phyloP scores from a whole-genome alignment of 2,329 filamentous ascomycete genomes.

The Pyrenophora tritici-repentis region DNA sequence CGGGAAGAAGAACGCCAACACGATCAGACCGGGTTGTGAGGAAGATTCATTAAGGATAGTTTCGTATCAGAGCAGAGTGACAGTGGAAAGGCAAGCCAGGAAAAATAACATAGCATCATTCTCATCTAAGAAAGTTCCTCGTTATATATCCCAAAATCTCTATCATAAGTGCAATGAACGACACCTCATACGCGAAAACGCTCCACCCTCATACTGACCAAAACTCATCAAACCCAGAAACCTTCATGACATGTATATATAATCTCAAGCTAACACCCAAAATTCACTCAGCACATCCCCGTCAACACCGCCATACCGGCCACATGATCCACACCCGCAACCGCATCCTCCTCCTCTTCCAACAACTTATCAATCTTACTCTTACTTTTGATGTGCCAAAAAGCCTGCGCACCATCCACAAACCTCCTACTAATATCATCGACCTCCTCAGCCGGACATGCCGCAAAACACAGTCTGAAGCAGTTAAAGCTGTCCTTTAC shows the following conservation, averaged over 20 bases:
- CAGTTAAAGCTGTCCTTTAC: conserved; percentile 69
- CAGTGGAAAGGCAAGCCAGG: too few relatives aligned
- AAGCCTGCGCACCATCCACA: conserved; percentile 69
- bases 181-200: too few relatives aligned
- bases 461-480: conserved; percentile 82
- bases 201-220: too few relatives aligned
- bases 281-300: conserved; percentile 32
- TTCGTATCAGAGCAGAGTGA: too few relatives aligned
- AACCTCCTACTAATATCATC: conserved; percentile 66
- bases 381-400: conserved; percentile 75
- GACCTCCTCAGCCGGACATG: conserved; percentile 74
- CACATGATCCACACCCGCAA: conserved; percentile 18
- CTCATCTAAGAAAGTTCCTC: too few relatives aligned
- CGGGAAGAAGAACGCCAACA: too few relatives aligned
- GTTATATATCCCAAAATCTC: too few relatives aligned
- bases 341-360: conserved; percentile 42
- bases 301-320: conserved; percentile 38
- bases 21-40: too few relatives aligned
- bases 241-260: not conserved
- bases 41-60: too few relatives aligned
- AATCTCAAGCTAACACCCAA: not conserved
- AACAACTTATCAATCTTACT: conserved; percentile 68
- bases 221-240: not conserved
- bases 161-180: too few relatives aligned
- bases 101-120: too few relatives aligned